Evolutionary conservation across 2,329 filamentous ascomycete species (phyloP).

Genomic region (Drechslerella dactyloides): DNA sequence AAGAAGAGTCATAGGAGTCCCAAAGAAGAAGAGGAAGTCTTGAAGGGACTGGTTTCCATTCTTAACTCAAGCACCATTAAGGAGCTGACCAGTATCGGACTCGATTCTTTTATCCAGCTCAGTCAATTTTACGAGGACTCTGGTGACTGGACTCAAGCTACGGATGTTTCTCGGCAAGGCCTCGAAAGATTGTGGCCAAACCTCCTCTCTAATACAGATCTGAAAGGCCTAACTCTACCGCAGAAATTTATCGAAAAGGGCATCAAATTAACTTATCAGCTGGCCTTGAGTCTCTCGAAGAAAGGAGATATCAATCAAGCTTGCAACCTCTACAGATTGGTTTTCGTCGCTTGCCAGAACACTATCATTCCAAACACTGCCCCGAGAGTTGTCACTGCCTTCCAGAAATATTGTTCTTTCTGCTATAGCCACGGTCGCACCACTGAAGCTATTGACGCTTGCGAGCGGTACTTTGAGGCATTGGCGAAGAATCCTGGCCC

Average conservation of each 20-base stretch:
- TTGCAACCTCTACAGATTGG: constrained; percentile 22
- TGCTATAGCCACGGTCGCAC: constrained; percentile 8
- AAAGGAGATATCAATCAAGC: constrained; percentile 12
- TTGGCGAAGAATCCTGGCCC: constrained; percentile 23
- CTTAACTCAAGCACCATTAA: constrained; percentile 20
- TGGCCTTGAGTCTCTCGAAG: constrained; percentile 13
- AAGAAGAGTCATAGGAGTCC: constrained; percentile 19
- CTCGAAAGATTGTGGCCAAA: constrained; percentile 19
- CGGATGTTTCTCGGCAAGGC: constrained; percentile 3
- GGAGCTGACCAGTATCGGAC: constrained; percentile 5
- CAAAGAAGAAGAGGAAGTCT: constrained; percentile 30
- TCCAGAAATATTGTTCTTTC: constrained; percentile 29
- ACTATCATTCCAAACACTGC: constrained; percentile 35
- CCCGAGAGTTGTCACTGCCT: constrained; percentile 21
- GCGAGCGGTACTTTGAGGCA: constrained; percentile 22
- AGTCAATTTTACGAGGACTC: constrained; percentile 17
- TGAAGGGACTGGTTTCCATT: constrained; percentile 26
- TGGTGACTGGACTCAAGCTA: constrained; percentile 5
- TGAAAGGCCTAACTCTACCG: constrained; percentile 19
- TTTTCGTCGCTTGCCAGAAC: constrained; percentile 28
- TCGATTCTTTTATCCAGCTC: constrained; percentile 36
- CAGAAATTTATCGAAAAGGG: constrained; percentile 24
- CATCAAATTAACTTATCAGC: constrained; percentile 17
- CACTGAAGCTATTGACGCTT: constrained; percentile 11
- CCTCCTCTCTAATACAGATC: background rate